These are phyloP conservation scores for Alternaria solani DNA, from an alignment of 2,329 filamentous ascomycete genomes.

Conservation along the genomic window DNA sequence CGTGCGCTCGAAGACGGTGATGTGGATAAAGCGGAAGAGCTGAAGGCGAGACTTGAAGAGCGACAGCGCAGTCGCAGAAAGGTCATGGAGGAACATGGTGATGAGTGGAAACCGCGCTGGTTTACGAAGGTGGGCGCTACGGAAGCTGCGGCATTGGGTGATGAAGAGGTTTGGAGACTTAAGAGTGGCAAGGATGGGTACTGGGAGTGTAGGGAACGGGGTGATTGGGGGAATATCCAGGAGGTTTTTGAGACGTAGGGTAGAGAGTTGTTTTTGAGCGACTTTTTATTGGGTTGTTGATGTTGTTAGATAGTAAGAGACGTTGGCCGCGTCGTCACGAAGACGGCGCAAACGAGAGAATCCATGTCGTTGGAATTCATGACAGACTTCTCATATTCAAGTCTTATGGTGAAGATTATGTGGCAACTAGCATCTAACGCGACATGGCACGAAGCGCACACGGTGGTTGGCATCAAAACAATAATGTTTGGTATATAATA, in stretches of 20 bases:
- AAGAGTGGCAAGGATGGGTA: constrained; percentile 87
- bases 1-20: constrained; percentile 81
- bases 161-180: constrained; percentile 65
- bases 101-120: constrained; percentile 80
- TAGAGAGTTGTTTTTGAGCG: neutral
- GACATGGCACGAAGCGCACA: neutral
- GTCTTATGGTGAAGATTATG: neutral
- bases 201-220: constrained; percentile 83
- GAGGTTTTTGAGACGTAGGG: constrained; percentile 59
- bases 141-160: constrained; percentile 43
- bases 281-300: neutral
- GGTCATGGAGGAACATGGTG: constrained; percentile 77
- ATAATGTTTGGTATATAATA: constrained; percentile 2
- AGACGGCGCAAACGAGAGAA: neutral
- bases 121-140: constrained; percentile 71
- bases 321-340: neutral
- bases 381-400: neutral
- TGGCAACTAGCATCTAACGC: neutral
- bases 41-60: constrained; percentile 87
- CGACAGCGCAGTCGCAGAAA: constrained; percentile 78
- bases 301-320: neutral
- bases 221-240: constrained; percentile 69
- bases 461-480: neutral
- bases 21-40: constrained; percentile 80
- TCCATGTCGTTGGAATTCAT: neutral